Base-by-base conservation (phyloP, 2,329 filamentous ascomycete species). In the Cladosporium sp. region DNA sequence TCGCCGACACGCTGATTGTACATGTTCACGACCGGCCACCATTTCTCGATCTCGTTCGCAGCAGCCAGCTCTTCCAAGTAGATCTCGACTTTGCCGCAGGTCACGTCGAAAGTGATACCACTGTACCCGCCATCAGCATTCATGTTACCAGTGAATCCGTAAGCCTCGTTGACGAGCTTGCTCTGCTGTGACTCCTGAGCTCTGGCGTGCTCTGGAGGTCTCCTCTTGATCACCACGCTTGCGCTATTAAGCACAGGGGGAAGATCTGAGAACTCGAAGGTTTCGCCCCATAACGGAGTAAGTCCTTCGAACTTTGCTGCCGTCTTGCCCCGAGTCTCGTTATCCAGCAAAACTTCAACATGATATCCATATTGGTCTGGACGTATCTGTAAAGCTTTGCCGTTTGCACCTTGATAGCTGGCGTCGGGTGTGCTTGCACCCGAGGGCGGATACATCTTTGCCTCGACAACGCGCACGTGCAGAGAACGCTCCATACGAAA, bases 251-350 rank as follows among this genome's bases (percentile, higher is more conserved):
- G 74, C 2, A 83, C 79, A 0, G 87, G 79, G 1, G 90, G 88
- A 7, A 94, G 77, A 67, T 93, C 89, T 19, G 78, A 75, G 64
- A 93, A 92, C 57, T 91, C 86, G 69, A 88, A 90, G 45, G 89
- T 88, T 66, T 94, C 90, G 56, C 89, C 81, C 89, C 90, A 95
- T 57, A 92, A 91, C 0, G 90, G 90, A 62, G 85, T 89, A 58
- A 83, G 85, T 1, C 87, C 90, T 34, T 85, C 86, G 40, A 77
- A 77, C 68, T 90, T 90, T 20, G 85, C 85, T 50, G 85, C 85
- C 0, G 90, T 93, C 61, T 88, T 84, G 12, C 89, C 87, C 58
- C 90, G 82, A 24, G 90, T 84, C 66, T 94, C 90, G 32, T 88
- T 88, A 66, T 94, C 90, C 1, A 95, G 75, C 4, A 91, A 82